Conservation (phyloP, 331 rosid genomes). For the Malus hybrid region DNA sequence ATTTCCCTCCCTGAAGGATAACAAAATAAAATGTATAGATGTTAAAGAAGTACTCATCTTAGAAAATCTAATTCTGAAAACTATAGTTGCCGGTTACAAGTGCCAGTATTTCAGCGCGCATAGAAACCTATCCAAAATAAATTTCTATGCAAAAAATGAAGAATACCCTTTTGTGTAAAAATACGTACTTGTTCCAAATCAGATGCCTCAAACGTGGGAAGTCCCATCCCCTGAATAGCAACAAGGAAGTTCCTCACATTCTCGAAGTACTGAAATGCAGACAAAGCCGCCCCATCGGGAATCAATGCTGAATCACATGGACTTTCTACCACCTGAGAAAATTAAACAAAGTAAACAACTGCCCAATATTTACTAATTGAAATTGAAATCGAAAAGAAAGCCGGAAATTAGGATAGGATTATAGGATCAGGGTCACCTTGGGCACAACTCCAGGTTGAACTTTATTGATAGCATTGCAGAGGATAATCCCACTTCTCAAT, state of each 20-base stretch:
- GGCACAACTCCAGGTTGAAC: constrained; percentile 85
- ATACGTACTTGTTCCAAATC: constrained; percentile 92
- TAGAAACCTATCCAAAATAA: background rate
- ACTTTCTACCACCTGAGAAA: constrained; percentile 85
- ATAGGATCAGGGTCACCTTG: constrained; percentile 45
- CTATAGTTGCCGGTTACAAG: background rate
- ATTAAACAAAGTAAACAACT: background rate
- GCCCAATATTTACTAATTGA: background rate
- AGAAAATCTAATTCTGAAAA: background rate
- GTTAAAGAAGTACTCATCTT: background rate
- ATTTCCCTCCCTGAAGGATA: constrained; percentile 73
- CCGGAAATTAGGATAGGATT: background rate
- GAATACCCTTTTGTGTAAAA: background rate
- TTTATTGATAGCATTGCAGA: constrained; percentile 85
- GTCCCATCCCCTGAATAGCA: constrained; percentile 80
- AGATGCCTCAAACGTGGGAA: constrained; percentile 95
- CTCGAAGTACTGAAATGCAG: constrained; percentile 96
- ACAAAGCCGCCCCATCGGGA: constrained; percentile 90
- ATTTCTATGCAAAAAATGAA: no score
- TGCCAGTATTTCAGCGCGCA: background rate
- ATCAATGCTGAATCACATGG: constrained; percentile 75
- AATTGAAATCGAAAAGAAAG: background rate
- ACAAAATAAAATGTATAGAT: background rate
- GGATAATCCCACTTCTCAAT: constrained; percentile 91
- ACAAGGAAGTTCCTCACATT: constrained; percentile 89